Base-by-base conservation (phyloP, 495 filamentous ascomycete species). In the Apiosordaria backusii region DNA sequence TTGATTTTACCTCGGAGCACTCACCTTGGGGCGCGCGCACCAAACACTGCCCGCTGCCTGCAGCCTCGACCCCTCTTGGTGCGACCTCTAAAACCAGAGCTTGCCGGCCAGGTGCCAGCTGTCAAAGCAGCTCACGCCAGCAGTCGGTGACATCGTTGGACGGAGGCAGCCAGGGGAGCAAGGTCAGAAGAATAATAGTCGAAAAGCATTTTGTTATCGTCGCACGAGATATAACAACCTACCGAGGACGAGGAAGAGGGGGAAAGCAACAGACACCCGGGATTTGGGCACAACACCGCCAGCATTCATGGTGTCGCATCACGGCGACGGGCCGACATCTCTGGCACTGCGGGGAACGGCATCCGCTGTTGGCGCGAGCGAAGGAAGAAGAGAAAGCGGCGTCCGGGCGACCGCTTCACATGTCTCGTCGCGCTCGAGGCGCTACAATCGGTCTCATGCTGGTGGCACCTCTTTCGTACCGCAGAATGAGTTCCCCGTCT, bases 401-500 rank as follows among this genome's bases (percentile, higher is more conserved):
- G 57, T 72, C 82, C 52, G 65, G 22, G 57, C 65, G 84, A 82
- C 77, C 76, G 83, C 73, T 76, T 87, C 62, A 78, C 87, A 60
- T 91, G 90, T 65, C 80, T 90, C 68, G 72, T 85, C 70, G 75
- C 78, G 86, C 79, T 75, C 87, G 80, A 63, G 92, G 71, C 87
- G 91, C 57, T 88, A 90, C 64, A 87, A 87, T 77, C 89, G 92
- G 61, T 95, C 92, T 21, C 90, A 93, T 72, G 86, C 90, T 76
- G 92, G 92, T 50, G 90, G 90, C 69, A 80, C 82, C 57, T 82
- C 86, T 15, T 89, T 89, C 75, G 78, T 86, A 50, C 85, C 89
- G 57, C 89, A 91, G 74, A 97, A 97, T 74, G 92, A 96, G 68
- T 97, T 97, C 74, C 93, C 93, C 27, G 81, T 94, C 67, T 97